A percentile compares a stretch with the other conserved stretches of the same genome.
These are phyloP conservation scores for Lunularia cruciata DNA, from an alignment of 225 moss, liverwort and hornwort genomes.

Conservation along the genomic window DNA sequence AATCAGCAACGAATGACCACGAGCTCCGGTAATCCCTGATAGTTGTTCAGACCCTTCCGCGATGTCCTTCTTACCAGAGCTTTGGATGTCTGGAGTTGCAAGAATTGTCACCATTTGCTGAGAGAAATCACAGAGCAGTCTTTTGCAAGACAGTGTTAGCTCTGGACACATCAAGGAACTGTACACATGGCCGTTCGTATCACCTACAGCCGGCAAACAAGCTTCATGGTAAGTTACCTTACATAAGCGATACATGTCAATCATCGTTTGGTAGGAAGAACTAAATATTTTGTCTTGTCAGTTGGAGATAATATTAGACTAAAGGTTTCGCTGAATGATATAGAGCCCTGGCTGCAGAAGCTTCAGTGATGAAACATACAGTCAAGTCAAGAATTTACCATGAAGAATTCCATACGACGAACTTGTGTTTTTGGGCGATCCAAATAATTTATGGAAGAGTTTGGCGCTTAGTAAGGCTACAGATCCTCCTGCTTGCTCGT, in stretches of 20 bases:
- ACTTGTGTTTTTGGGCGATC: slow-evolving; percentile 12
- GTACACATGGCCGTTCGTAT: slow-evolving; percentile 53
- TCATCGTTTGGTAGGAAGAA: no score
- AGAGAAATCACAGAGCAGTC: slow-evolving; percentile 52
- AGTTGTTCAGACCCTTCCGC: background rate
- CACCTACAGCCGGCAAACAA: slow-evolving; percentile 43
- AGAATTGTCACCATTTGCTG: slow-evolving; percentile 64
- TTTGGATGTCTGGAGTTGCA: slow-evolving; percentile 24
- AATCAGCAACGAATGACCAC: slow-evolving; percentile 54
- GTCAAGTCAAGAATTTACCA: slow-evolving; percentile 24
- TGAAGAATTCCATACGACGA: slow-evolving; percentile 19
- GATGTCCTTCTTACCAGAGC: slow-evolving; percentile 2
- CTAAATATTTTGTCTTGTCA: no score
- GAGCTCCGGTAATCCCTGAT: slow-evolving; percentile 20
- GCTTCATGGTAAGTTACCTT: background rate
- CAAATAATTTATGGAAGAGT: slow-evolving; percentile 51
- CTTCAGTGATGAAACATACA: background rate
- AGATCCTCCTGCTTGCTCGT: slow-evolving; percentile 33
- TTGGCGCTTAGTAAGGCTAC: slow-evolving; percentile 42
- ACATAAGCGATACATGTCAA: no score
- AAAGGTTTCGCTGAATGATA: no score
- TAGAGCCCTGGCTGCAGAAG: no score
- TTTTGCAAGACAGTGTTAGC: slow-evolving; percentile 24
- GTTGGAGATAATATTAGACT: no score
- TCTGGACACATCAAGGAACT: slow-evolving; percentile 23